These are phyloP conservation scores for Pichia cephalocereana DNA, from an alignment of 805 yeast species.

Conservation along the genomic window DNA sequence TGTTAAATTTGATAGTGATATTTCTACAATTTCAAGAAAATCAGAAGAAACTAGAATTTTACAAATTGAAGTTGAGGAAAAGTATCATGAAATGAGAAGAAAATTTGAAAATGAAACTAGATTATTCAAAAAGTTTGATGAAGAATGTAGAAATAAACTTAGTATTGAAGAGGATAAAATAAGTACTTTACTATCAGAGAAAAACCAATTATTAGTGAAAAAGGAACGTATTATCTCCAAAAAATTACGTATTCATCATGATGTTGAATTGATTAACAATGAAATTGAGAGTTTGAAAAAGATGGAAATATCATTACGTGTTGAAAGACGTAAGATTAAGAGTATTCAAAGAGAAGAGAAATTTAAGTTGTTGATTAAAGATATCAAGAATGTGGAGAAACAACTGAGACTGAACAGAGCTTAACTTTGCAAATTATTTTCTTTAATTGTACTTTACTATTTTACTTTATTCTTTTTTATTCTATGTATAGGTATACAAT, in stretches of 20 bases:
- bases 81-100: constrained; percentile 29
- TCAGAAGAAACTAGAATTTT: constrained; percentile 27
- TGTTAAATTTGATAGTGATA: constrained; percentile 30
- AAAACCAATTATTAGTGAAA: constrained; percentile 23
- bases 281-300: constrained; percentile 21
- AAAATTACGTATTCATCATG: constrained; percentile 21
- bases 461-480: not conserved
- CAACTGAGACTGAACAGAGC: constrained; percentile 6
- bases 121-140: constrained; percentile 24
- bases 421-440: not conserved
- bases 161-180: constrained; percentile 16
- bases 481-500: not conserved
- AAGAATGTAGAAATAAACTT: constrained; percentile 20
- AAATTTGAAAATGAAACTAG: constrained; percentile 29
- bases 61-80: constrained; percentile 31
- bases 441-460: too few species aligned
- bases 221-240: constrained; percentile 27
- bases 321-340: constrained; percentile 16
- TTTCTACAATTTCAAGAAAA: constrained; percentile 27
- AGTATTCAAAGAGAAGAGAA: constrained; percentile 19
- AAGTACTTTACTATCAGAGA: constrained; percentile 21
- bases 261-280: constrained; percentile 15
- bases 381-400: constrained; percentile 15
- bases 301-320: constrained; percentile 16
- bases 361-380: constrained; percentile 10